Conservation (phyloP, 768 basidiomycete species). For the Podaxis carcinomalis region DNA sequence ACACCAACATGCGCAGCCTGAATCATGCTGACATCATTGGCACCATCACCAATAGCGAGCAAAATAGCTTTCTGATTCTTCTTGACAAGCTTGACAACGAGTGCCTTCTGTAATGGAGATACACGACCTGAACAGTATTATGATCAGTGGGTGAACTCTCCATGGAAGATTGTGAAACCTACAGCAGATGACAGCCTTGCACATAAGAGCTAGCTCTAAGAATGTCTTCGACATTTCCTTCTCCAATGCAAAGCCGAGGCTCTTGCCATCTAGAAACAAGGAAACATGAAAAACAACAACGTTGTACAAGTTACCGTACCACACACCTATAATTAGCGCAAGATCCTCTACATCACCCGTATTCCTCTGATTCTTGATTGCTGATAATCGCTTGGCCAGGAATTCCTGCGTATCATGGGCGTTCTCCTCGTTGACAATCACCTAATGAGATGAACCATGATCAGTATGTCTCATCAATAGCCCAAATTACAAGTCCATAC, state of each 20-base stretch:
- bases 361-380: conserved; percentile 90
- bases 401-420: conserved; percentile 81
- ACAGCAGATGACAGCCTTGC: conserved; percentile 99
- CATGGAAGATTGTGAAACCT: conserved; percentile 24
- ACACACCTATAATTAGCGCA: conserved; percentile 86
- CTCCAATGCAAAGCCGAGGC: conserved; percentile 86
- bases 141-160: background rate
- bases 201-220: conserved; percentile 94
- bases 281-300: conserved; percentile 8
- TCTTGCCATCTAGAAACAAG: conserved; percentile 78
- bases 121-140: conserved; percentile 67
- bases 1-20: conserved; percentile 98
- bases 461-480: conserved; percentile 1
- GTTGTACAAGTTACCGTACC: background rate
- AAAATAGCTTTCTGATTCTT: conserved; percentile 91
- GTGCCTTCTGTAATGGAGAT: conserved; percentile 94
- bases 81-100: conserved; percentile 98
- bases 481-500: conserved; percentile 39
- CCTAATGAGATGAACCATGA: conserved; percentile 38
- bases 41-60: conserved; percentile 97
- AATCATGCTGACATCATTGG: conserved; percentile 99
- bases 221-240: conserved; percentile 88
- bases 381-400: conserved; percentile 80
- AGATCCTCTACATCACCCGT: conserved; percentile 93
- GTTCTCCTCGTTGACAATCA: conserved; percentile 91